Percentiles rank a stretch among this genome's conserved stretches.
Conservation (phyloP, 2,329 filamentous ascomycete species). For the Alternaria atra region DNA sequence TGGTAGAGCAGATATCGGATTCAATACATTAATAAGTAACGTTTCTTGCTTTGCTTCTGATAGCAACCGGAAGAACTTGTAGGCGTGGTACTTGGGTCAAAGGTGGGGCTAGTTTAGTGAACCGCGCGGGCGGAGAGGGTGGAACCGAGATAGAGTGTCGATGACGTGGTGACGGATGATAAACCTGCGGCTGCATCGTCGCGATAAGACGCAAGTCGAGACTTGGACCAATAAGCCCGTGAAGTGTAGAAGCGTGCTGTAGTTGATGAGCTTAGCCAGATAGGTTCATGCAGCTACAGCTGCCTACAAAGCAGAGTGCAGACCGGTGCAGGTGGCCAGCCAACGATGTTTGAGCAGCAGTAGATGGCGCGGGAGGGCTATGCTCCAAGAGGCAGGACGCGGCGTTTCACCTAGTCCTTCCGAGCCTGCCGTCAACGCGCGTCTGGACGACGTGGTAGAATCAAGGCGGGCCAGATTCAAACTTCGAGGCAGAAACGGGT, state of each 20-base stretch:
- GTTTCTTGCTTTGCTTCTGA: neutral
- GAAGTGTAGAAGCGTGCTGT: slow-evolving; percentile 2
- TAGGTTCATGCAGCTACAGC: neutral
- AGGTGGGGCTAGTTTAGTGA: neutral
- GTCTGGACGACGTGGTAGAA: slow-evolving; percentile 5
- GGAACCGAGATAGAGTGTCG: neutral
- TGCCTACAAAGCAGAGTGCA: neutral
- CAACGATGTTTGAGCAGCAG: slow-evolving; percentile 5
- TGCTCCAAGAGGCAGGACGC: slow-evolving; percentile 10
- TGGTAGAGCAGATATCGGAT: neutral
- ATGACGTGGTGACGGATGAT: slow-evolving; percentile 5
- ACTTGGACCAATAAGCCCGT: neutral
- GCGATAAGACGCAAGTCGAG: slow-evolving; percentile 2
- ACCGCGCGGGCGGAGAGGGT: neutral
- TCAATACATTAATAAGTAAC: neutral
- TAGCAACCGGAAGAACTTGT: neutral
- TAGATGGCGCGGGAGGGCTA: slow-evolving; percentile 24
- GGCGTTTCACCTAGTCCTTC: slow-evolving; percentile 30
- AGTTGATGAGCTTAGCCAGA: neutral
- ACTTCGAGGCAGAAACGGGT: slow-evolving; percentile 1
- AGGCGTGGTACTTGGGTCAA: neutral
- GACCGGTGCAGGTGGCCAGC: neutral
- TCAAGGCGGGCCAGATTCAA: slow-evolving; percentile 3
- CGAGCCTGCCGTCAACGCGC: slow-evolving; percentile 27
- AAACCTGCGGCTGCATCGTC: slow-evolving; percentile 1